Conservation (phyloP, 306 rosid genomes). For the Pueraria montana region DNA sequence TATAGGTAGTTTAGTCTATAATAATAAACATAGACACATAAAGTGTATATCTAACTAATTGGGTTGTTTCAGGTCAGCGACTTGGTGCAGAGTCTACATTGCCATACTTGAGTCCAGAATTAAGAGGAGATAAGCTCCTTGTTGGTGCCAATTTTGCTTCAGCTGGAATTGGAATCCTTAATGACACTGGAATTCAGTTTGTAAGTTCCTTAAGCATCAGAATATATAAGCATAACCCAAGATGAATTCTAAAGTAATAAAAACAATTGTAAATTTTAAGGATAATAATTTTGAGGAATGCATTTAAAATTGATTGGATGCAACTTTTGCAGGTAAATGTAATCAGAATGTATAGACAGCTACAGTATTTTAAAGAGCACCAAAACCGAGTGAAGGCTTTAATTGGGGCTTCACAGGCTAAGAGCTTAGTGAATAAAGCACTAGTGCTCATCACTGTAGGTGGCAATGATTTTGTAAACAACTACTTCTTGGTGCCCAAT, state of each 20-base stretch:
- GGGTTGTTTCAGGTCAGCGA: constrained; percentile 55
- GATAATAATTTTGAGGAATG: too few species aligned
- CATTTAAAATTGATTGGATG: neutral
- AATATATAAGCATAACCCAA: too few species aligned
- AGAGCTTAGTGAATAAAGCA: constrained; percentile 57
- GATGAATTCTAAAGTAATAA: too few species aligned
- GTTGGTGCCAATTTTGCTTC: constrained; percentile 93
- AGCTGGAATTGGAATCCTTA: constrained; percentile 89
- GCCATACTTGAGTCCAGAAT: constrained; percentile 74
- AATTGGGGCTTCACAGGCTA: constrained; percentile 57
- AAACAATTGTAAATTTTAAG: too few species aligned
- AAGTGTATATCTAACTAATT: neutral
- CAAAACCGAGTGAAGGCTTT: constrained; percentile 59
- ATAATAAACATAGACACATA: too few species aligned
- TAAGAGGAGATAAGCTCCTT: constrained; percentile 61
- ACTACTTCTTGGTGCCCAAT: constrained; percentile 72
- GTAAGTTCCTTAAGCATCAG: constrained; percentile 46
- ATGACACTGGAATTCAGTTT: constrained; percentile 87
- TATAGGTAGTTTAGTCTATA: too few species aligned
- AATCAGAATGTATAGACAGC: constrained; percentile 71
- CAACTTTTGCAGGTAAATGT: constrained; percentile 62
- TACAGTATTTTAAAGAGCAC: constrained; percentile 62
- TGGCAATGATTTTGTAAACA: constrained; percentile 88
- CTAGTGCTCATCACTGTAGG: constrained; percentile 72
- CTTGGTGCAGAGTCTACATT: constrained; percentile 74